Percentiles rank a stretch among this genome's conserved stretches.
phyloP scores from a whole-genome alignment of 2,329 filamentous ascomycete genomes.

The Alternaria arborescens region DNA sequence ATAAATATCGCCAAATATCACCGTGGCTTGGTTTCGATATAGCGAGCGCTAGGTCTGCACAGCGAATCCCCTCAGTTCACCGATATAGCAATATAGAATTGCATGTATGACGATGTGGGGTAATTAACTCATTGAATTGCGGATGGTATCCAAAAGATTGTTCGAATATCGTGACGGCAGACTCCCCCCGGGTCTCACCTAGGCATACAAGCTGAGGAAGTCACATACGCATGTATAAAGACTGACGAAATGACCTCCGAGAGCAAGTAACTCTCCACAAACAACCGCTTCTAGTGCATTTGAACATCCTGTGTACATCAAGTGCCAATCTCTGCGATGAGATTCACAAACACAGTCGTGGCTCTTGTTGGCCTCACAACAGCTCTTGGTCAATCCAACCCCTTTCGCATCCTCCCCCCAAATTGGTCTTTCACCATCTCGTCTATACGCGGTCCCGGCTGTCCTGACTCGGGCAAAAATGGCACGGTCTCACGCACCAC shows the following conservation, averaged over 20 bases:
- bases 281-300: background rate
- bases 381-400: conserved; percentile 18
- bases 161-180: background rate
- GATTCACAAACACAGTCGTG: conserved; percentile 1
- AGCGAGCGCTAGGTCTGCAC: background rate
- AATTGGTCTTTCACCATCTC: conserved; percentile 26
- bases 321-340: conserved; percentile 10
- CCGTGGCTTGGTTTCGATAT: background rate
- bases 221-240: background rate
- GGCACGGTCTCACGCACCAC: conserved; percentile 7
- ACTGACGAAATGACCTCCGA: background rate
- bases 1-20: background rate
- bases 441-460: conserved; percentile 26
- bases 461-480: conserved; percentile 18
- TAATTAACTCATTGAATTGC: background rate
- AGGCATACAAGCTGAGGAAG: background rate
- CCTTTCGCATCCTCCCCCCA: conserved; percentile 20
- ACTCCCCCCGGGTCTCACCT: background rate
- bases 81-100: background rate
- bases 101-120: conserved; percentile 4
- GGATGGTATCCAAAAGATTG: background rate
- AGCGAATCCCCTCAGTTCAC: background rate
- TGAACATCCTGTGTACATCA: background rate
- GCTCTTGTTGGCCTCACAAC: conserved; percentile 15
- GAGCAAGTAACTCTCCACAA: background rate